phyloP scores from a whole-genome alignment of 2,329 filamentous ascomycete species.

The Orbilia blumenaviensis region DNA sequence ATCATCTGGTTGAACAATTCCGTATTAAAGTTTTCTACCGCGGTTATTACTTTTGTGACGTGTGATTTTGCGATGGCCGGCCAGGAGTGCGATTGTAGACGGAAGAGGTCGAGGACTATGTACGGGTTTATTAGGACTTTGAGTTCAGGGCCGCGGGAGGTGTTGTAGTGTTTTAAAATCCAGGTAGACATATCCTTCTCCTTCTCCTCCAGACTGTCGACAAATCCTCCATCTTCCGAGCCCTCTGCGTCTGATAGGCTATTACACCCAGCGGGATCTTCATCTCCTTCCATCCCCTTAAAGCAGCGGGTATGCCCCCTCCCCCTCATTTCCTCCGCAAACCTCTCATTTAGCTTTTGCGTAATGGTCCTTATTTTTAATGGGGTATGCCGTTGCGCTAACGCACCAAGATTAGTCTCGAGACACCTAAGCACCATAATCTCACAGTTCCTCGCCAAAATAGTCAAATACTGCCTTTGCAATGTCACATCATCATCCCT shows the following conservation, averaged over 20 bases:
- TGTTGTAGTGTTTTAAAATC: constrained; percentile 62
- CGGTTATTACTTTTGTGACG: constrained; percentile 59
- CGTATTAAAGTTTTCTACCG: constrained; percentile 61
- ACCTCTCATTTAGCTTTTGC: constrained; percentile 51
- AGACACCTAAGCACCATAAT: constrained; percentile 58
- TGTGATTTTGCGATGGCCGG: constrained; percentile 64
- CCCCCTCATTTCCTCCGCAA: constrained; percentile 56
- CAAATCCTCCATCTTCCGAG: neutral
- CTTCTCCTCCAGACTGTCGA: constrained; percentile 30
- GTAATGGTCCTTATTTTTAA: constrained; percentile 56
- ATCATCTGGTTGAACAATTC: constrained; percentile 63
- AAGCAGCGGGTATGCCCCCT: constrained; percentile 58
- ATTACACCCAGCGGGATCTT: too few relatives aligned
- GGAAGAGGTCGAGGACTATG: constrained; percentile 65
- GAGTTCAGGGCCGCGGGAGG: constrained; percentile 68
- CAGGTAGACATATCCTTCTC: constrained; percentile 62
- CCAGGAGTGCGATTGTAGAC: constrained; percentile 69
- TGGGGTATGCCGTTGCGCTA: constrained; percentile 59
- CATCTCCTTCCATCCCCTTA: constrained; percentile 1
- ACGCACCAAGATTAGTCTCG: constrained; percentile 60
- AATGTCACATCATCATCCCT: constrained; percentile 59
- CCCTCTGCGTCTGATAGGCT: neutral
- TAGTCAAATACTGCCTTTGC: constrained; percentile 60
- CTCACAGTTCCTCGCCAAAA: constrained; percentile 61
- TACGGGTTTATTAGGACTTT: constrained; percentile 62